These are phyloP conservation scores for Fusarium stilboides DNA, from an alignment of 2,329 filamentous ascomycete species.

Conservation along the genomic window DNA sequence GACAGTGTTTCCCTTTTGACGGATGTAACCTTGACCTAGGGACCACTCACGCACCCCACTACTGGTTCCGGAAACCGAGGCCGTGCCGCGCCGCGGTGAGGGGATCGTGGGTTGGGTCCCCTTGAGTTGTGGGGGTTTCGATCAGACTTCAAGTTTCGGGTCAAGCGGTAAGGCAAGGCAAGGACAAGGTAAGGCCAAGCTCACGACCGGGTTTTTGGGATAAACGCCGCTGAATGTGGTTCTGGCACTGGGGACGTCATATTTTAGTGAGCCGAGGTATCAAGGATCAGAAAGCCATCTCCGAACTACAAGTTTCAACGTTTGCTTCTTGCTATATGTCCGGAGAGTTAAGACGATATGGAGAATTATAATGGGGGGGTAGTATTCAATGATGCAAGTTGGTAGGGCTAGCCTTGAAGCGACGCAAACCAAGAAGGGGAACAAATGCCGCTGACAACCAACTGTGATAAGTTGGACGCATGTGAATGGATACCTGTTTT, in stretches of 20 bases:
- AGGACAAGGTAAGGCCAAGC: not conserved
- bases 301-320: slow-evolving; percentile 3
- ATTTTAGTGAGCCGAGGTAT: slow-evolving; percentile 11
- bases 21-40: slow-evolving; percentile 35
- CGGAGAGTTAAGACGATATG: slow-evolving; percentile 10
- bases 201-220: slow-evolving; percentile 2
- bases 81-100: slow-evolving; percentile 30
- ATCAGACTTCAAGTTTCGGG: slow-evolving; percentile 13
- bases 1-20: slow-evolving; percentile 28
- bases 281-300: slow-evolving; percentile 2
- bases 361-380: not conserved
- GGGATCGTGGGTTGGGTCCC: slow-evolving; percentile 13
- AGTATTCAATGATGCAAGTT: not conserved
- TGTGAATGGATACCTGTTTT: slow-evolving; percentile 16
- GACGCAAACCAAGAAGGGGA: slow-evolving; percentile 19
- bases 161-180: slow-evolving; percentile 17
- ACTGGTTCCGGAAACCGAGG: slow-evolving; percentile 44
- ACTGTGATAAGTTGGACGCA: not conserved
- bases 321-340: not conserved
- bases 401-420: slow-evolving; percentile 34
- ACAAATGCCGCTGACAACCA: not conserved
- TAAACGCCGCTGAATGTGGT: slow-evolving; percentile 5
- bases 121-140: slow-evolving; percentile 18
- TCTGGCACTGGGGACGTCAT: slow-evolving; percentile 11
- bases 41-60: slow-evolving; percentile 45